Conservation (phyloP, 495 filamentous ascomycete genomes). For the Lindgomyces ingoldianus region DNA sequence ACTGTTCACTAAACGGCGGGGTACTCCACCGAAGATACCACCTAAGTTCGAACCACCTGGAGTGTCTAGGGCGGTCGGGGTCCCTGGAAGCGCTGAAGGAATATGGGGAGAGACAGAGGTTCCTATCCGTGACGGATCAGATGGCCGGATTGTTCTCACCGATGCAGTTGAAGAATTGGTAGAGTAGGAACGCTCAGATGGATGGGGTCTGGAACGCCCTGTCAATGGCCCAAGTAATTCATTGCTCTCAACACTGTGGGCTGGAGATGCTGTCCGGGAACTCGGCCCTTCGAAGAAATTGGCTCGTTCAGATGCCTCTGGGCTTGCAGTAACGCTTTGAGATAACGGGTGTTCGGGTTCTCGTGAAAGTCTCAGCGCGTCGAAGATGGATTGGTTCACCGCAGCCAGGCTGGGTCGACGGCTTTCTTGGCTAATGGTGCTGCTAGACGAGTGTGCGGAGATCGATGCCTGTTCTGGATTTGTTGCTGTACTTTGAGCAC, state of each 20-base stretch:
- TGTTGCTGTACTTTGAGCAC: conserved; percentile 41
- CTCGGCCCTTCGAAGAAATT: conserved; percentile 46
- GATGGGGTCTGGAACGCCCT: conserved; percentile 48
- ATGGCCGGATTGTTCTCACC: conserved; percentile 52
- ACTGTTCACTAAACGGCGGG: conserved; percentile 54
- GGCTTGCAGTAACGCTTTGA: conserved; percentile 76
- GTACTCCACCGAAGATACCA: conserved; percentile 60
- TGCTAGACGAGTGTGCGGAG: conserved; percentile 50
- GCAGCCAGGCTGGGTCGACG: conserved; percentile 67
- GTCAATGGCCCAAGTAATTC: conserved; percentile 38
- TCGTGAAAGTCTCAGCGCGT: conserved; percentile 52
- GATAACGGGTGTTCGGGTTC: conserved; percentile 77
- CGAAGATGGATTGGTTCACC: conserved; percentile 67
- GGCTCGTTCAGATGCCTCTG: conserved; percentile 55
- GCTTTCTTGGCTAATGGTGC: conserved; percentile 55
- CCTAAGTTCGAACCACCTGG: conserved; percentile 54
- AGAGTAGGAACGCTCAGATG: conserved; percentile 56
- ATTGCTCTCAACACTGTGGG: conserved; percentile 19
- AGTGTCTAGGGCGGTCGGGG: conserved; percentile 53
- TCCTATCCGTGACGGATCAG: conserved; percentile 36
- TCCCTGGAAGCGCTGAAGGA: conserved; percentile 48
- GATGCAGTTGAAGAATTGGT: conserved; percentile 65
- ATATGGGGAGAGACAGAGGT: conserved; percentile 39
- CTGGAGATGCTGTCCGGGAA: conserved; percentile 44
- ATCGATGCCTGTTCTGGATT: conserved; percentile 32